These are phyloP conservation scores for Tremella mesenterica DNA, from an alignment of 768 basidiomycete species.

Conservation along the genomic window DNA sequence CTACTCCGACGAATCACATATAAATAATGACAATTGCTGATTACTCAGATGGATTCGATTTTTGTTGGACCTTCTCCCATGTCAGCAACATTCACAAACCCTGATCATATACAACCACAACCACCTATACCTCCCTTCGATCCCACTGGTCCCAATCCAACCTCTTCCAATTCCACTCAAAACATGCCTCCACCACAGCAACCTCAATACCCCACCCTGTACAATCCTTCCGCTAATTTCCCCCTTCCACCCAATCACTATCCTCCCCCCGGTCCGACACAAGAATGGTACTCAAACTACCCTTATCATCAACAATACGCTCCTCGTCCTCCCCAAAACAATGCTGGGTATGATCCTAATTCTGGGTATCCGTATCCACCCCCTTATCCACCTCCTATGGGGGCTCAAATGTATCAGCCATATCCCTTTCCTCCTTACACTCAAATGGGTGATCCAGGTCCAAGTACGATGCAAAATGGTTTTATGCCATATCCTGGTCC, in stretches of 20 bases:
- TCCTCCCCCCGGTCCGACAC: not conserved
- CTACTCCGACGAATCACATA: too few relatives aligned
- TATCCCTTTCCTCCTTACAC: constrained; percentile 10
- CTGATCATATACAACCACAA: constrained; percentile 11
- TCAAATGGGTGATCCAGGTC: constrained; percentile 34
- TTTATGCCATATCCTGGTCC: constrained; percentile 1
- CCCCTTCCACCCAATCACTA: not conserved
- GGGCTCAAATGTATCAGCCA: constrained; percentile 1
- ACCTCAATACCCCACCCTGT: constrained; percentile 9
- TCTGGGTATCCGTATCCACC: not conserved
- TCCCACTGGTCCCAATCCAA: constrained; percentile 6
- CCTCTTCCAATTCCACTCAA: not conserved
- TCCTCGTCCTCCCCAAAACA: not conserved
- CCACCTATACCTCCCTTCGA: constrained; percentile 11
- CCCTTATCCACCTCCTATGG: not conserved
- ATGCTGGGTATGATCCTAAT: not conserved
- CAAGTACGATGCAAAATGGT: constrained; percentile 33
- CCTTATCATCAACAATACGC: not conserved
- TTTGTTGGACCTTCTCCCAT: constrained; percentile 6
- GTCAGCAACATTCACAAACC: constrained; percentile 13
- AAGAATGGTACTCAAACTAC: not conserved
- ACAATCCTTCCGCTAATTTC: constrained; percentile 1
- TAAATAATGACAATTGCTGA: not conserved
- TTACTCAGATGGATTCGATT: not conserved
- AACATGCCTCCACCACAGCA: constrained; percentile 5